These are phyloP conservation scores for Blastomyces silverae DNA, from an alignment of 2,329 filamentous ascomycete species.

Conservation along the genomic window DNA sequence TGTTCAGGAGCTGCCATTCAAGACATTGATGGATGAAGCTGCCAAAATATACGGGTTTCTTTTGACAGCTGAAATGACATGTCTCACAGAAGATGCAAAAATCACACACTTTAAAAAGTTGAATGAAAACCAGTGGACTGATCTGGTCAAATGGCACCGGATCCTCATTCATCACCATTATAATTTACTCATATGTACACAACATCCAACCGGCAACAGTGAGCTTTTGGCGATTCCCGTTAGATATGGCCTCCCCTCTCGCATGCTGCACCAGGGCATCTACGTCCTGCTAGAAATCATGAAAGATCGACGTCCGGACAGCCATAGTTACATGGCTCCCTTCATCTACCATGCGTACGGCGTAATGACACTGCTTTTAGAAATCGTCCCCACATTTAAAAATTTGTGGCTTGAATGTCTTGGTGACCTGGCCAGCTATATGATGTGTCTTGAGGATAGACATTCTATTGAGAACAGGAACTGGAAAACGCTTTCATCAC, in stretches of 20 bases:
- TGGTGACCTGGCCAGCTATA: not conserved
- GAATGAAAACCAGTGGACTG: not conserved
- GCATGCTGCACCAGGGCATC: not conserved
- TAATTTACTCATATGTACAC: not conserved
- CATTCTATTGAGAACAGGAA: constrained; percentile 24
- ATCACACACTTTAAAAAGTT: not conserved
- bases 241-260: not conserved
- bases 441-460: constrained; percentile 56
- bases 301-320: not conserved
- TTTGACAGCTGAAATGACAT: not conserved
- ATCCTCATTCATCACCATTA: not conserved
- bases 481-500: not conserved
- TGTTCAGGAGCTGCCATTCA: not conserved
- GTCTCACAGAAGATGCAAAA: not conserved
- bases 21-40: not conserved
- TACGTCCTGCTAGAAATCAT: not conserved
- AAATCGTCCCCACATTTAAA: not conserved
- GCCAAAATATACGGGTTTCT: not conserved
- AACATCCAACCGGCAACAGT: not conserved
- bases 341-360: not conserved
- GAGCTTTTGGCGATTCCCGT: not conserved
- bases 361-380: not conserved
- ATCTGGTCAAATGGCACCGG: not conserved
- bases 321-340: not conserved
- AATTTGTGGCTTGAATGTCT: not conserved